Percentiles rank a stretch among this genome's conserved stretches.
Evolutionary conservation across 2,329 filamentous ascomycete genomes (phyloP).

Genomic region (Microcera coccophila): DNA sequence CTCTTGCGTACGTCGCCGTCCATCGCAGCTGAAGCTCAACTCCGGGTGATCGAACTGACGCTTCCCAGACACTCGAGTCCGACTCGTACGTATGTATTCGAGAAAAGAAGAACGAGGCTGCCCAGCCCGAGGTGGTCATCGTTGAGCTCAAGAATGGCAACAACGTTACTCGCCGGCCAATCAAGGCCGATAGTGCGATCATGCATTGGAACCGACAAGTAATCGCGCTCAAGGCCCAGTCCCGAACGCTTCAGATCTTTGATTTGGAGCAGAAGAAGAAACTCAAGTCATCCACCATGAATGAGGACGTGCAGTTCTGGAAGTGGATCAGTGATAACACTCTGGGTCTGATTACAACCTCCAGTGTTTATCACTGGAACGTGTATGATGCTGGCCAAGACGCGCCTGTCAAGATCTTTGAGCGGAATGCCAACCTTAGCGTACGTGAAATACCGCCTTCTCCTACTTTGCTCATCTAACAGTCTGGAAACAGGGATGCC

Average conservation of each 20-base stretch:
- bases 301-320: constrained; percentile 97
- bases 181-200: constrained; percentile 99
- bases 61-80: constrained; percentile 84
- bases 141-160: constrained; percentile 97
- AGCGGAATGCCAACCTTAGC: constrained; percentile 83
- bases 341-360: constrained; percentile 86
- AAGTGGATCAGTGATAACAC: constrained; percentile 94
- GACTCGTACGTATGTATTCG: constrained; percentile 95
- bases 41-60: constrained; percentile 18
- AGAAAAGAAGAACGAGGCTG: constrained; percentile 81
- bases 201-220: constrained; percentile 98
- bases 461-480: constrained; percentile 13
- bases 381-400: constrained; percentile 81
- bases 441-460: constrained; percentile 50
- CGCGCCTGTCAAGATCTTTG: constrained; percentile 84
- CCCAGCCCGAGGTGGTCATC: constrained; percentile 92
- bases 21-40: constrained; percentile 10
- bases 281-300: constrained; percentile 94
- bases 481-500: constrained; percentile 64
- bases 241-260: constrained; percentile 94
- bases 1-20: constrained; percentile 60
- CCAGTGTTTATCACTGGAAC: constrained; percentile 94
- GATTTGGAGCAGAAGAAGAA: constrained; percentile 90
- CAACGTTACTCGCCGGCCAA: constrained; percentile 88
- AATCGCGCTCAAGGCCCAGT: constrained; percentile 93